These are phyloP conservation scores for Karstenula rhodostoma DNA, from an alignment of 2,329 filamentous ascomycete genomes.

Conservation along the genomic window DNA sequence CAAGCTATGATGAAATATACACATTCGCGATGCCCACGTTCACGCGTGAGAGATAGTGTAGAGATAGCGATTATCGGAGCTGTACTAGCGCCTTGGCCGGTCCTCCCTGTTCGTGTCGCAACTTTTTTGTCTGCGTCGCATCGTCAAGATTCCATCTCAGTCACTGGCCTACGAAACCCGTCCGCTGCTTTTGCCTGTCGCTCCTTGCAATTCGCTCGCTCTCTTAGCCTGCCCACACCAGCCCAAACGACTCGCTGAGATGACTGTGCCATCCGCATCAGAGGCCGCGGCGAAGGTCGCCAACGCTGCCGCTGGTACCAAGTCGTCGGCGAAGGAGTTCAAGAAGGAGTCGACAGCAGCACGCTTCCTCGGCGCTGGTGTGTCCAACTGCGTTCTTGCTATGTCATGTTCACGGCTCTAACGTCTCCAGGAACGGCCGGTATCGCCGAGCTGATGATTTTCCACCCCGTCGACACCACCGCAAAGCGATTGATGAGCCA, in stretches of 20 bases:
- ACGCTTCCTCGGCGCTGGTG: constrained; percentile 91
- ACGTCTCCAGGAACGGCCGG: constrained; percentile 77
- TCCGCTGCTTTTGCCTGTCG: constrained; percentile 10
- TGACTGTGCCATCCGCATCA: constrained; percentile 38
- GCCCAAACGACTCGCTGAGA: constrained; percentile 17
- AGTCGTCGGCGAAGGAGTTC: constrained; percentile 63
- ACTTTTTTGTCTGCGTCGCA: constrained; percentile 18
- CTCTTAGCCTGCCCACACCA: background rate
- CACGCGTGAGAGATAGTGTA: constrained; percentile 3
- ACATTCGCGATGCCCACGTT: background rate
- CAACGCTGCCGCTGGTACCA: constrained; percentile 37
- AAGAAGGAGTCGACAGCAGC: constrained; percentile 91
- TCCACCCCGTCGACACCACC: constrained; percentile 86
- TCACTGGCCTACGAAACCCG: background rate
- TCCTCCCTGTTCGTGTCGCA: constrained; percentile 14
- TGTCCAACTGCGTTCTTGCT: too few species aligned
- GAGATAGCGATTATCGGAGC: constrained; percentile 13
- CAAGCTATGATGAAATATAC: background rate
- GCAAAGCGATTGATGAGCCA: constrained; percentile 99
- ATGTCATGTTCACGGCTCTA: constrained; percentile 12
- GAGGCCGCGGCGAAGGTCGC: constrained; percentile 42
- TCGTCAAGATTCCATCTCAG: constrained; percentile 7
- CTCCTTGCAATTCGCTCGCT: constrained; percentile 4
- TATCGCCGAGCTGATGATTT: constrained; percentile 91
- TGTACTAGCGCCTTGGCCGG: constrained; percentile 17